These are phyloP conservation scores for Dryas drummondii DNA, from an alignment of 306 rosid genomes.

Conservation along the genomic window DNA sequence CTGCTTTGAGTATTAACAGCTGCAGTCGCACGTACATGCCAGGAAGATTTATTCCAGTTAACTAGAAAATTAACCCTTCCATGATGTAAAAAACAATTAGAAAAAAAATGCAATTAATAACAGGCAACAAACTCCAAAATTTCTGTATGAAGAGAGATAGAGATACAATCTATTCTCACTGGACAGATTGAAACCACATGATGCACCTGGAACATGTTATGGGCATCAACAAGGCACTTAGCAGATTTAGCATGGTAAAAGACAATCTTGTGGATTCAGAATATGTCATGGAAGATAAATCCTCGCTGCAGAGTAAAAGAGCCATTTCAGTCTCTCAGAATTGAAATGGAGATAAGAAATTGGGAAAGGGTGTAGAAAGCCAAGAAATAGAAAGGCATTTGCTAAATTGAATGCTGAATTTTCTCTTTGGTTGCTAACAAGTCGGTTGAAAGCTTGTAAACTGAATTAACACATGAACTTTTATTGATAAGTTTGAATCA, in stretches of 20 bases:
- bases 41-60: not conserved
- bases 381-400: slow-evolving; percentile 19
- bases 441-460: not conserved
- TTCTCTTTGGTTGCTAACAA: not conserved
- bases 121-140: not conserved
- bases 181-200: not conserved
- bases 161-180: not conserved
- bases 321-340: slow-evolving; percentile 35
- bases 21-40: not conserved
- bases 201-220: slow-evolving; percentile 31
- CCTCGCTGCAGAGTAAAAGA: slow-evolving; percentile 56
- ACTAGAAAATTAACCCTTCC: slow-evolving; percentile 1
- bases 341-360: slow-evolving; percentile 28
- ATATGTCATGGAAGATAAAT: slow-evolving; percentile 39
- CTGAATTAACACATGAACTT: not conserved
- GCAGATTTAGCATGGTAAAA: slow-evolving; percentile 36
- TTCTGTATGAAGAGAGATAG: not conserved
- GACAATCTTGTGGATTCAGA: slow-evolving; percentile 48
- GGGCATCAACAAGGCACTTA: slow-evolving; percentile 31
- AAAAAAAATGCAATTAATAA: not conserved
- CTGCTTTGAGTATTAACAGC: not conserved
- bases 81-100: not conserved
- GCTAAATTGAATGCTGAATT: slow-evolving; percentile 9
- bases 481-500: not conserved
- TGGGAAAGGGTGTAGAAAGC: slow-evolving; percentile 1